These are phyloP conservation scores for Hymenochaete sp. DNA, from an alignment of 1,284 basidiomycete genomes.

Conservation along the genomic window DNA sequence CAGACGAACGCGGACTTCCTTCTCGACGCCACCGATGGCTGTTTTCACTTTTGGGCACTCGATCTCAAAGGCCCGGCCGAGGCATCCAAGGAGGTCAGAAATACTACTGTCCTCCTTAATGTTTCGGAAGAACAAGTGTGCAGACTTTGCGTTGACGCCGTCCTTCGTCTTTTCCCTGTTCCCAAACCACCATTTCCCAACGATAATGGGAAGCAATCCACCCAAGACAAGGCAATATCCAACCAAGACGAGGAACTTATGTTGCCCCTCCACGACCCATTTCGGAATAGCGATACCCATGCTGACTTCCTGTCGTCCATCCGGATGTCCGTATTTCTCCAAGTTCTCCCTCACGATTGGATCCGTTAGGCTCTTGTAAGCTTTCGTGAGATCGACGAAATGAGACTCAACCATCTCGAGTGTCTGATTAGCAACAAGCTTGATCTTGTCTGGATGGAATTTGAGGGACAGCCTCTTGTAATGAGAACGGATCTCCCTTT, in stretches of 20 bases:
- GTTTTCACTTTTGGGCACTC: slow-evolving; percentile 29
- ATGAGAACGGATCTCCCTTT: slow-evolving; percentile 94
- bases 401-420: slow-evolving; percentile 82
- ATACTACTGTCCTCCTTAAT: slow-evolving; percentile 76
- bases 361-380: slow-evolving; percentile 97
- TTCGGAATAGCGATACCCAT: slow-evolving; percentile 95
- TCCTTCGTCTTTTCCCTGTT: slow-evolving; percentile 89
- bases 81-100: slow-evolving; percentile 64
- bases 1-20: slow-evolving; percentile 44
- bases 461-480: slow-evolving; percentile 90
- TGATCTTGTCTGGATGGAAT: slow-evolving; percentile 97
- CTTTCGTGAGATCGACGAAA: slow-evolving; percentile 94
- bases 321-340: slow-evolving; percentile 90
- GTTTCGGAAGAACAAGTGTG: slow-evolving; percentile 84
- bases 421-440: slow-evolving; percentile 75
- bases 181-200: slow-evolving; percentile 97
- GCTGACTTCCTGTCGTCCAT: slow-evolving; percentile 89
- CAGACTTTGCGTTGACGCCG: slow-evolving; percentile 77
- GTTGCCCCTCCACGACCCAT: slow-evolving; percentile 90
- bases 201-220: slow-evolving; percentile 78
- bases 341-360: slow-evolving; percentile 89
- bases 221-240: slow-evolving; percentile 86
- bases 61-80: slow-evolving; percentile 71
- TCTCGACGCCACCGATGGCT: slow-evolving; percentile 50
- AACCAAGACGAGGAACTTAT: slow-evolving; percentile 86